phyloP scores from a whole-genome alignment of 257 asterid species.

The Verbascum thapsus region DNA sequence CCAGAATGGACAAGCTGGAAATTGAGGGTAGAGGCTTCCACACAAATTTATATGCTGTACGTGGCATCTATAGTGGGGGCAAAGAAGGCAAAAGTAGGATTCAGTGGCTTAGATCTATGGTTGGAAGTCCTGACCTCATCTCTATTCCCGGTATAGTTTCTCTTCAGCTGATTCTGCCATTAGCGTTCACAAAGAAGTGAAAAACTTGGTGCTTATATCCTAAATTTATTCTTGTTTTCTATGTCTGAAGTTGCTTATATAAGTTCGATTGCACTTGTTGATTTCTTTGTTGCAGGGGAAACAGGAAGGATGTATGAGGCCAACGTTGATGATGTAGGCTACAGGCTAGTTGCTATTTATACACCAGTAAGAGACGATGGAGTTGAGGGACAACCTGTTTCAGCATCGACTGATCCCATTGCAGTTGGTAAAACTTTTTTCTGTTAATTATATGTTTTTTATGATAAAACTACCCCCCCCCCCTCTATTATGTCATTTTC shows the following conservation, averaged over 20 bases:
- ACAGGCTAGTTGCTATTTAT: conserved; percentile 85
- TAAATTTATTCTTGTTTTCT: background rate
- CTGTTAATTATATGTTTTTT: background rate
- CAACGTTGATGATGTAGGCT: conserved; percentile 97
- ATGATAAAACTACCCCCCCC: background rate
- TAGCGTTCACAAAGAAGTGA: background rate
- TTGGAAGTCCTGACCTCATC: conserved; percentile 98
- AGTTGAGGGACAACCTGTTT: conserved; percentile 85
- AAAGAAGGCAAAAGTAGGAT: conserved; percentile 94
- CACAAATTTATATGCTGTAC: conserved; percentile 87
- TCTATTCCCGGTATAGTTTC: conserved; percentile 73
- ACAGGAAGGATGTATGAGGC: conserved; percentile 99
- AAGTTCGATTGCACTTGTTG: background rate
- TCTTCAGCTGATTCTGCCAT: conserved; percentile 12
- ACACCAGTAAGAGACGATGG: conserved; percentile 97
- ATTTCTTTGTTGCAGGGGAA: conserved; percentile 67
- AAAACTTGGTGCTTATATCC: background rate
- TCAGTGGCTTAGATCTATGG: conserved; percentile 99
- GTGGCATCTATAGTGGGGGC: conserved; percentile 89
- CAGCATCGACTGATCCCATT: conserved; percentile 93
- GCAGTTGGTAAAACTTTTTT: conserved; percentile 64
- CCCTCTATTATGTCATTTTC: background rate
- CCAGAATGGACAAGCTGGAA: conserved; percentile 87
- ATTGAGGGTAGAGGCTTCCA: conserved; percentile 99
- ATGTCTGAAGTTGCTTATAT: background rate